Conservation (phyloP, 768 basidiomycete genomes). For the Albatrellus ellisii region DNA sequence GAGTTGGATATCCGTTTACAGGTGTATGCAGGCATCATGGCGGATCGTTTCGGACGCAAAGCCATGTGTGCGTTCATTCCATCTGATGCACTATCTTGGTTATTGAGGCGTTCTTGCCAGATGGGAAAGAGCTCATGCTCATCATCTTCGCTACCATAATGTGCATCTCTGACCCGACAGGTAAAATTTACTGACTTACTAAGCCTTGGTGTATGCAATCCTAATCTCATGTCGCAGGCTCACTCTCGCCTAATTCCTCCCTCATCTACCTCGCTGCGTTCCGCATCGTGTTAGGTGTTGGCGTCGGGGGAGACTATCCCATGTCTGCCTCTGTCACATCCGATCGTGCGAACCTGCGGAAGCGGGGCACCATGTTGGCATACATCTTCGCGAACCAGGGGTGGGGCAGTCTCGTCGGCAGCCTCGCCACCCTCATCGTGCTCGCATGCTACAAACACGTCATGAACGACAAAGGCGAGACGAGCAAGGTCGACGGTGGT, state of each 20-base stretch:
- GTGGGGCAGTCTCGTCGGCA: constrained; percentile 60
- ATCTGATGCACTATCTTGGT: neutral
- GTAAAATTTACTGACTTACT: constrained; percentile 11
- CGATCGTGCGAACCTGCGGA: constrained; percentile 50
- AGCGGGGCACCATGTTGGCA: constrained; percentile 61
- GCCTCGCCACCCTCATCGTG: constrained; percentile 48
- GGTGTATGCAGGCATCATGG: constrained; percentile 35
- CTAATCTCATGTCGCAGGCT: constrained; percentile 19
- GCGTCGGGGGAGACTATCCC: constrained; percentile 72
- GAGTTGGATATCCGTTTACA: neutral
- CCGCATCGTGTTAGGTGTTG: constrained; percentile 64
- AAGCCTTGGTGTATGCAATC: neutral
- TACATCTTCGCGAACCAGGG: constrained; percentile 73
- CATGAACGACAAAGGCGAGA: constrained; percentile 46
- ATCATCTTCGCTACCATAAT: constrained; percentile 71
- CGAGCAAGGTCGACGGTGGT: constrained; percentile 61
- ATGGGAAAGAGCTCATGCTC: constrained; percentile 70
- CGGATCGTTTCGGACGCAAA: constrained; percentile 57
- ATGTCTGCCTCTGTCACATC: constrained; percentile 61
- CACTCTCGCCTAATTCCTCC: constrained; percentile 33
- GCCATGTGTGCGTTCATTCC: constrained; percentile 34
- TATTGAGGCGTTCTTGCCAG: constrained; percentile 18
- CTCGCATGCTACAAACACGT: constrained; percentile 47
- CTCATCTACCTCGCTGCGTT: constrained; percentile 55
- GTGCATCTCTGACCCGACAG: constrained; percentile 52